phyloP scores from a whole-genome alignment of 2,329 filamentous ascomycete species.

The Epichloe amarillans region DNA sequence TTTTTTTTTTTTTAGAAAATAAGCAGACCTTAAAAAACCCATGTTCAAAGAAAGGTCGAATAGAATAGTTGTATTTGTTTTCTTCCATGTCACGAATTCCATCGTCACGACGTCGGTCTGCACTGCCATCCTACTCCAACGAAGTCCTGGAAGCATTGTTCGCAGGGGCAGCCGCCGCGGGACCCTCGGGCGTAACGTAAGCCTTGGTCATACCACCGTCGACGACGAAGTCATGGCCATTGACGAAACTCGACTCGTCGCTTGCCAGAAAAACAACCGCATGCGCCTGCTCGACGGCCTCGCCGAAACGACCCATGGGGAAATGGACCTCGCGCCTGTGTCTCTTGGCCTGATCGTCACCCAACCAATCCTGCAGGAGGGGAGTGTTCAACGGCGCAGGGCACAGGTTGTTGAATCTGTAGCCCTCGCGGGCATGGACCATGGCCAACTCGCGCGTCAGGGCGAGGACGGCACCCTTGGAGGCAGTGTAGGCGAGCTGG shows the following conservation, averaged over 20 bases:
- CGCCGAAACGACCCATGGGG: constrained; percentile 75
- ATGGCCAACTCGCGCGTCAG: constrained; percentile 85
- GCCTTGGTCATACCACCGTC: constrained; percentile 94
- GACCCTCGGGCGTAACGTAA: constrained; percentile 59
- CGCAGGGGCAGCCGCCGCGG: constrained; percentile 36
- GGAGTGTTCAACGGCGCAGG: constrained; percentile 88
- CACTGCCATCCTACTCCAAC: constrained; percentile 19
- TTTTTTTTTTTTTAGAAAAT: no score
- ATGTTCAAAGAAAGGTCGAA: no score
- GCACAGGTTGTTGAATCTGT: constrained; percentile 81
- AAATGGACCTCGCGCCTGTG: constrained; percentile 78
- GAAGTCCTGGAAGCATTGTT: constrained; percentile 46
- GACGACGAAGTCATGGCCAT: constrained; percentile 83
- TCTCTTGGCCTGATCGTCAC: constrained; percentile 72
- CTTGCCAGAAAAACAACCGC: constrained; percentile 78
- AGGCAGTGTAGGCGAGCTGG: constrained; percentile 85
- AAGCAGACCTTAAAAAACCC: no score
- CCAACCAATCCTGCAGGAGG: constrained; percentile 84
- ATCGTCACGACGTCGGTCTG: no score
- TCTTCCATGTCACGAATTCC: no score
- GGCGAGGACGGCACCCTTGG: constrained; percentile 83
- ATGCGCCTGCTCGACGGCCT: constrained; percentile 87
- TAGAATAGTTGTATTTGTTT: no score
- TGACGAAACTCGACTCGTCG: constrained; percentile 82
- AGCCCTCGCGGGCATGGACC: constrained; percentile 79